phyloP scores from a whole-genome alignment of 495 filamentous ascomycete genomes.

The Sporormia fimetaria region DNA sequence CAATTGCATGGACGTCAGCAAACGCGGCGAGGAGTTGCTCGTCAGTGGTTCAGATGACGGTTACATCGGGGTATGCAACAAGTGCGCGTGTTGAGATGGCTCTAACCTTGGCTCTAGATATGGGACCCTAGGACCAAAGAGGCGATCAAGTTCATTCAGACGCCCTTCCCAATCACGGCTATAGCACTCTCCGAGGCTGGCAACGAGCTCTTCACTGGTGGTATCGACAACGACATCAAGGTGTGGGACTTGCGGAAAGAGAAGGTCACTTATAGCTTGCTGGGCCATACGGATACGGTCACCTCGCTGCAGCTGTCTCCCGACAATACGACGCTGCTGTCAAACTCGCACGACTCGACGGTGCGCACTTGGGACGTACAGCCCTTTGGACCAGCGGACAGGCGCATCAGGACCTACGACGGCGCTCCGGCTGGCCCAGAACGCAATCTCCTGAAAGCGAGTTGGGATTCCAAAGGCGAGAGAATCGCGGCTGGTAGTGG shows the following conservation, averaged over 20 bases:
- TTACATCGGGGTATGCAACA: slow-evolving; percentile 53
- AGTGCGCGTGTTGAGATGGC: neutral
- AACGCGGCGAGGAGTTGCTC: slow-evolving; percentile 77
- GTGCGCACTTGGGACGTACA: slow-evolving; percentile 93
- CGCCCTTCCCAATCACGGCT: slow-evolving; percentile 85
- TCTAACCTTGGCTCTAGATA: slow-evolving; percentile 37
- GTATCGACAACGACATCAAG: slow-evolving; percentile 95
- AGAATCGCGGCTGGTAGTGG: slow-evolving; percentile 82
- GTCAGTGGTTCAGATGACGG: slow-evolving; percentile 88
- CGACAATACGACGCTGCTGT: slow-evolving; percentile 80
- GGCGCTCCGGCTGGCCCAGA: slow-evolving; percentile 79
- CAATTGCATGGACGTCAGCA: slow-evolving; percentile 78
- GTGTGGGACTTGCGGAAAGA: slow-evolving; percentile 95
- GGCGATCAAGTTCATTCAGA: slow-evolving; percentile 76
- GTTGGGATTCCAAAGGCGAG: slow-evolving; percentile 80
- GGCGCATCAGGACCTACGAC: slow-evolving; percentile 74
- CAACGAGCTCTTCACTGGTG: slow-evolving; percentile 88
- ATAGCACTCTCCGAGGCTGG: slow-evolving; percentile 84
- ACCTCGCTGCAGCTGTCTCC: slow-evolving; percentile 84
- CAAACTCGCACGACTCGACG: slow-evolving; percentile 86
- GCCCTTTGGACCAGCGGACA: slow-evolving; percentile 80
- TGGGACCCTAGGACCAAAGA: slow-evolving; percentile 95
- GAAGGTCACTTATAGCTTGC: slow-evolving; percentile 70
- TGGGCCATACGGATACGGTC: slow-evolving; percentile 84
- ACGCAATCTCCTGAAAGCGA: slow-evolving; percentile 82